These are phyloP conservation scores for Amaranthus palmeri DNA, from an alignment of 148 eudicot species.

Conservation along the genomic window DNA sequence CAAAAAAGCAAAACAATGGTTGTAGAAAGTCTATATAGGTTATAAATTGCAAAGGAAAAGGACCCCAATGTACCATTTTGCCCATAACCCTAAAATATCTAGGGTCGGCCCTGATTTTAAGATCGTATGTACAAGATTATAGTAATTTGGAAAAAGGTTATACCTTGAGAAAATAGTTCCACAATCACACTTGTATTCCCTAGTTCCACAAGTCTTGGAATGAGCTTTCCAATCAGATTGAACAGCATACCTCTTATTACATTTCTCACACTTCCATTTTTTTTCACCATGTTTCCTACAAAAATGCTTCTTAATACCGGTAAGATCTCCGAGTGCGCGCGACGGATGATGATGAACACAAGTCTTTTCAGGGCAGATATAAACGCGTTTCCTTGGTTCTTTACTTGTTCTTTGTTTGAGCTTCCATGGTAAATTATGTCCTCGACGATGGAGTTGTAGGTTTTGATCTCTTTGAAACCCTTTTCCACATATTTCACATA, in stretches of 20 bases:
- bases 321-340: conserved; percentile 83
- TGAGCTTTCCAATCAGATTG: conserved; percentile 98
- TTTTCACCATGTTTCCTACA: conserved; percentile 95
- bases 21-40: no score
- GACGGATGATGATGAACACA: conserved; percentile 91
- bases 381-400: conserved; percentile 68
- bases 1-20: no score
- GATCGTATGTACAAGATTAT: not conserved
- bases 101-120: no score
- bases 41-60: no score
- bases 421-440: conserved; percentile 97
- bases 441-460: conserved; percentile 76
- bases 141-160: not conserved
- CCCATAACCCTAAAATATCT: no score
- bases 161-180: conserved; percentile 94
- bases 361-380: conserved; percentile 79
- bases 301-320: conserved; percentile 91
- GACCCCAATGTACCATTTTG: no score
- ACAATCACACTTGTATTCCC: conserved; percentile 91
- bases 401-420: conserved; percentile 82
- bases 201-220: conserved; percentile 91
- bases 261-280: conserved; percentile 98
- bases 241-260: conserved; percentile 82
- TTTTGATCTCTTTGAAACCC: conserved; percentile 93
- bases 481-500: conserved; percentile 93